A percentile compares a stretch with the other conserved stretches of the same genome.
Conservation (phyloP, 2,329 filamentous ascomycete genomes). For the Aspergillus sp. region DNA sequence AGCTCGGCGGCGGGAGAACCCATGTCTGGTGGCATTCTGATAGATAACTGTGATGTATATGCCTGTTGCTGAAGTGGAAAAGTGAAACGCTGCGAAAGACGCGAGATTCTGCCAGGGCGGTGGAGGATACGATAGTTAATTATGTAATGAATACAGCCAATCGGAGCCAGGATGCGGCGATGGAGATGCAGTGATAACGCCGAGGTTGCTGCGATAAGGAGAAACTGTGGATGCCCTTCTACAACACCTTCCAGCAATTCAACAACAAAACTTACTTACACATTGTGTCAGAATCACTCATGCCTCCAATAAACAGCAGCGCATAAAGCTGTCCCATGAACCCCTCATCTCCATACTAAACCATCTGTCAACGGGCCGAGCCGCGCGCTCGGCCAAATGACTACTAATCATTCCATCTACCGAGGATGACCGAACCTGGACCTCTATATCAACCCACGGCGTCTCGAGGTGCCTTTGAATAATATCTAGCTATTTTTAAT, state of each 20-base stretch:
- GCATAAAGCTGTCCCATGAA: too few species aligned
- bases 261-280: too few species aligned
- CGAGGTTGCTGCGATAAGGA: not conserved
- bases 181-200: not conserved
- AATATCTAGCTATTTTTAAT: too few species aligned
- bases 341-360: not conserved
- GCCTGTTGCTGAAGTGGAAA: not conserved
- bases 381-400: constrained; percentile 11
- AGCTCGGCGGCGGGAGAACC: constrained; percentile 16
- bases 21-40: constrained; percentile 4
- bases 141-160: constrained; percentile 4
- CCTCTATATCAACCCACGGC: not conserved
- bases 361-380: constrained; percentile 12
- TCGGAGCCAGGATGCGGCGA: not conserved
- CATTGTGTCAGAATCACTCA: too few species aligned
- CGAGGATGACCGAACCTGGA: constrained; percentile 14
- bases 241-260: too few species aligned
- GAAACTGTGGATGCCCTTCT: not conserved
- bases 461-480: too few species aligned
- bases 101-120: constrained; percentile 30
- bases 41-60: too few species aligned
- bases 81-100: not conserved
- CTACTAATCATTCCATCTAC: constrained; percentile 4
- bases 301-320: too few species aligned
- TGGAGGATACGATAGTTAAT: not conserved